These are phyloP conservation scores for Venturia pyrina DNA, from an alignment of 2,329 filamentous ascomycete genomes.

Conservation along the genomic window DNA sequence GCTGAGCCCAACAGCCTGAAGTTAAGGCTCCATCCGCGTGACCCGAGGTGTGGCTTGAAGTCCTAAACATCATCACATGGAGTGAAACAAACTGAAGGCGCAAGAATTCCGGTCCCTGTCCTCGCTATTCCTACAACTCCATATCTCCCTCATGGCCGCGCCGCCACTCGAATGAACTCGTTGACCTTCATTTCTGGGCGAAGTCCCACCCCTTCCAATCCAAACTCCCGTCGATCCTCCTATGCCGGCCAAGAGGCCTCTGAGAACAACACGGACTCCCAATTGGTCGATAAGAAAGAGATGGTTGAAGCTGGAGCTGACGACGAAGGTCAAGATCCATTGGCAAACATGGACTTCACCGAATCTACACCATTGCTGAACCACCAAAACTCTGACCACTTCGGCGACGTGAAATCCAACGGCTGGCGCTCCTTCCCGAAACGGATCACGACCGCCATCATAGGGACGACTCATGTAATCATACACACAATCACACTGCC, in stretches of 20 bases:
- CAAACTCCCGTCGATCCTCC: constrained; percentile 45
- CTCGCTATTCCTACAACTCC: constrained; percentile 5
- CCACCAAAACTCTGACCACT: constrained; percentile 18
- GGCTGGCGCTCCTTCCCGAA: constrained; percentile 47
- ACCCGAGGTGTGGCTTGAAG: neutral
- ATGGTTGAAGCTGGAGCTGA: constrained; percentile 8
- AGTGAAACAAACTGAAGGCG: neutral
- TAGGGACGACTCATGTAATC: constrained; percentile 68
- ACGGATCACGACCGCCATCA: constrained; percentile 59
- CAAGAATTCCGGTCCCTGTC: neutral
- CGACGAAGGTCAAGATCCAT: constrained; percentile 17
- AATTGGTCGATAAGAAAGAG: neutral
- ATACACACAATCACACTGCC: constrained; percentile 70
- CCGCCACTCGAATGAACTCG: constrained; percentile 72
- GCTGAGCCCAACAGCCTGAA: neutral
- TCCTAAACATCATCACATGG: neutral
- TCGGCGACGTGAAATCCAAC: constrained; percentile 25
- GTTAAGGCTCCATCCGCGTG: neutral
- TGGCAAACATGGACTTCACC: constrained; percentile 31
- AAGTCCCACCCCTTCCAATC: constrained; percentile 42
- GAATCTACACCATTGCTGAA: constrained; percentile 62
- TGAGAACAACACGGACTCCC: neutral
- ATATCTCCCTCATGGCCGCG: constrained; percentile 36
- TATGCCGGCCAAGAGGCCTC: constrained; percentile 33
- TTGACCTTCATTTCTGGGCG: constrained; percentile 84